phyloP scores from a whole-genome alignment of 129 eudicot species.

The Centaurea solstitialis region DNA sequence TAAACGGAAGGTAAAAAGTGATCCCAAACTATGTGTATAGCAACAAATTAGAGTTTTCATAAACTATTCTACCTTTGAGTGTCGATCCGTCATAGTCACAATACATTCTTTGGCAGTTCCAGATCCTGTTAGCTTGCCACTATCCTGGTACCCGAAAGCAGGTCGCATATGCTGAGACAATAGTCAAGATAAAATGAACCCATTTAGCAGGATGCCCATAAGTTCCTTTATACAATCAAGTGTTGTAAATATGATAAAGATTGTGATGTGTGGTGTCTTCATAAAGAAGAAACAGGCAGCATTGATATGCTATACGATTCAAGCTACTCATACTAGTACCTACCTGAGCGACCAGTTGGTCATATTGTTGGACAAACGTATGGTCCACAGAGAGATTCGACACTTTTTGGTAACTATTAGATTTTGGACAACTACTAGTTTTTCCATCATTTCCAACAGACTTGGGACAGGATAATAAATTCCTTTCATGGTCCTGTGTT shows the following conservation, averaged over 20 bases:
- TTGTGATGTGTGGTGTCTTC: not conserved
- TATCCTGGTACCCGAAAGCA: constrained; percentile 10
- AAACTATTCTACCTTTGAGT: constrained; percentile 1
- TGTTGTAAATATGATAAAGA: not conserved
- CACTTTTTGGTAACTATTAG: constrained; percentile 2
- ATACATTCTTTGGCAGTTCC: not conserved
- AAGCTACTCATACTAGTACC: not conserved
- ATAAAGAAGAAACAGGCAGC: not conserved
- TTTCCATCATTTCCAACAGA: constrained; percentile 24
- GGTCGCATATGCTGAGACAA: constrained; percentile 12
- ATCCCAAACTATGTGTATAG: constrained; percentile 13
- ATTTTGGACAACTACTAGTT: constrained; percentile 4
- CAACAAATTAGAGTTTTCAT: not conserved
- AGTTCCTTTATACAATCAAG: not conserved
- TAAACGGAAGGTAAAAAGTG: not conserved
- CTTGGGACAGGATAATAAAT: constrained; percentile 10
- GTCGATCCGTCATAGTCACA: not conserved
- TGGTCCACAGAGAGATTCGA: constrained; percentile 14
- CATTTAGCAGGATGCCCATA: not conserved
- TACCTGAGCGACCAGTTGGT: constrained; percentile 41
- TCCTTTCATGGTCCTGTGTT: constrained; percentile 24
- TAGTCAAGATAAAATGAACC: not conserved
- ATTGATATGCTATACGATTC: not conserved
- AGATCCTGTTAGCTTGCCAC: not conserved
- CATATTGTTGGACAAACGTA: constrained; percentile 18